phyloP scores from a whole-genome alignment of 768 basidiomycete genomes.

The Russula foetens region DNA sequence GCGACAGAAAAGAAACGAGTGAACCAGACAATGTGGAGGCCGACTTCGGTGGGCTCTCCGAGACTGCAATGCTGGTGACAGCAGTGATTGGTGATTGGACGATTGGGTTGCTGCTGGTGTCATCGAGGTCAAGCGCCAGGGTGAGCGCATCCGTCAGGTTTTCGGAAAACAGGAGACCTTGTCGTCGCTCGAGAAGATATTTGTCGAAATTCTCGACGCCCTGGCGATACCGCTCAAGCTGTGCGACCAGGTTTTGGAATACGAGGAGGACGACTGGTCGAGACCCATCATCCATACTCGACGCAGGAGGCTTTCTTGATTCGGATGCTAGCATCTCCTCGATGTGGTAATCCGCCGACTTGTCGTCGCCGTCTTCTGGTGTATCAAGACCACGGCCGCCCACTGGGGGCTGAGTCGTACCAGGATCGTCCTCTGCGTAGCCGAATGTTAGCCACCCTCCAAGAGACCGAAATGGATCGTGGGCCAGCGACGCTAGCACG shows the following conservation, averaged over 20 bases:
- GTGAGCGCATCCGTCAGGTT: conserved; percentile 86
- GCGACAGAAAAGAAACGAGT: conserved; percentile 72
- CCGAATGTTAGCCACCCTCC: conserved; percentile 84
- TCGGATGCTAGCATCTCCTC: conserved; percentile 56
- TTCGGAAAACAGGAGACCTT: conserved; percentile 85
- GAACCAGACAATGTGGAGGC: conserved; percentile 48
- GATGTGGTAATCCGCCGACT: conserved; percentile 71
- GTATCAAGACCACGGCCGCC: conserved; percentile 20
- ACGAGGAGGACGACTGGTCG: conserved; percentile 77
- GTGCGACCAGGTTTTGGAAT: conserved; percentile 69
- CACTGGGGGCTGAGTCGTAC: conserved; percentile 16
- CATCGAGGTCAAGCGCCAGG: conserved; percentile 55
- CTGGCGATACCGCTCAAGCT: conserved; percentile 74
- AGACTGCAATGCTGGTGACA: conserved; percentile 26
- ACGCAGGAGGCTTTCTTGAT: conserved; percentile 49
- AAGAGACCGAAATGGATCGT: conserved; percentile 80
- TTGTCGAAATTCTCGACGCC: conserved; percentile 74
- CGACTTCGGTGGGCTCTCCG: conserved; percentile 37
- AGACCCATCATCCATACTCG: conserved; percentile 59
- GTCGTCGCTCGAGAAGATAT: conserved; percentile 76
- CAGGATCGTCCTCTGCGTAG: conserved; percentile 31
- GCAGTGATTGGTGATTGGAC: conserved; percentile 23
- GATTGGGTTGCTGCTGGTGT: conserved; percentile 26
- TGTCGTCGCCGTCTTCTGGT: conserved; percentile 61
- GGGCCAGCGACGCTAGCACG: conserved; percentile 66